Conservation (phyloP, 768 basidiomycete species). For the Russula emetica region DNA sequence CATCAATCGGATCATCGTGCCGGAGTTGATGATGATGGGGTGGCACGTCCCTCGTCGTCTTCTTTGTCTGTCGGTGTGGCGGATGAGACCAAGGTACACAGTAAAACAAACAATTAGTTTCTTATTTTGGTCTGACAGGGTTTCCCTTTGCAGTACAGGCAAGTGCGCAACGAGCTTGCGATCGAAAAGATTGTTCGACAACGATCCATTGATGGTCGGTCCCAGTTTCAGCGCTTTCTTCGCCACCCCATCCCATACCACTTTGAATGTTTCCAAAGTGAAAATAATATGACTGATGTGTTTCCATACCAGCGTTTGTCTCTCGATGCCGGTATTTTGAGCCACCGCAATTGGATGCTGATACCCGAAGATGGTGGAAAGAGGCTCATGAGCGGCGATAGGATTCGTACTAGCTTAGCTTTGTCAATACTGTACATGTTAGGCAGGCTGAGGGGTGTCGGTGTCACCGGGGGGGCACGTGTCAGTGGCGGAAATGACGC, state of each 20-base stretch:
- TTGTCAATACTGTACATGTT: neutral
- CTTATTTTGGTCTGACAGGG: neutral
- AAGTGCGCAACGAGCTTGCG: slow-evolving; percentile 68
- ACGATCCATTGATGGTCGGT: slow-evolving; percentile 66
- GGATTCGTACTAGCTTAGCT: neutral
- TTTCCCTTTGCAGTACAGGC: slow-evolving; percentile 49
- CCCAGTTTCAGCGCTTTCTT: slow-evolving; percentile 27
- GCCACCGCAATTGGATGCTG: slow-evolving; percentile 56
- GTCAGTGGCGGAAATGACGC: slow-evolving; percentile 17
- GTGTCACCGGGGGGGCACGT: slow-evolving; percentile 4
- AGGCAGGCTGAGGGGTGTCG: neutral
- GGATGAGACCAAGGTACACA: slow-evolving; percentile 68
- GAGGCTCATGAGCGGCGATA: slow-evolving; percentile 30
- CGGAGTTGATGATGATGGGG: slow-evolving; percentile 31
- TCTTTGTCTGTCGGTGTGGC: slow-evolving; percentile 45
- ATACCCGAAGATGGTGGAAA: slow-evolving; percentile 57
- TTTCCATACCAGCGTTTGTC: slow-evolving; percentile 54
- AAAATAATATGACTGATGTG: neutral
- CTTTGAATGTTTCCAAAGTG: slow-evolving; percentile 2
- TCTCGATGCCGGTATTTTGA: slow-evolving; percentile 76
- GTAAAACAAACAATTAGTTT: slow-evolving; percentile 18
- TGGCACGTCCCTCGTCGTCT: slow-evolving; percentile 37
- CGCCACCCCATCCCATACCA: neutral
- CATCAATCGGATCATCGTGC: slow-evolving; percentile 43
- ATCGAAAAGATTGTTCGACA: slow-evolving; percentile 69